Evolutionary conservation across 2,329 filamentous ascomycete species (phyloP), one percentile per base, ranked within the genome.

Genomic region (Leptographium procerum): DNA sequence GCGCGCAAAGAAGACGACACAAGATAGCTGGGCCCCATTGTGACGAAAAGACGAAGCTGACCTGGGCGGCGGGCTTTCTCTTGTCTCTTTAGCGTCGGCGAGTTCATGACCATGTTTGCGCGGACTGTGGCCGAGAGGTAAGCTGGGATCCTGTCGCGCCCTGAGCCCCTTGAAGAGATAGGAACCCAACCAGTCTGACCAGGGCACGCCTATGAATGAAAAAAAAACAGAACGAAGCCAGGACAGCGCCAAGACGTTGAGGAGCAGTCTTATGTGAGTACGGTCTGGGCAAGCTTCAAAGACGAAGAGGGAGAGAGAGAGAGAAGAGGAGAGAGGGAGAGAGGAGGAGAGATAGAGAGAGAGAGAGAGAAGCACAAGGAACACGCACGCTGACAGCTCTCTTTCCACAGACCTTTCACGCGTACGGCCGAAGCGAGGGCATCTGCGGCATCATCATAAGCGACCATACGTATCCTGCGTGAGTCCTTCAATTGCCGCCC

Each of bases 171-270:
- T 24, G 14, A 3, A 11, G 31, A 9, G 14, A 28, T 7, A 5
- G 51, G 31, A 14, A 22, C 19, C 19, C 24, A 24, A 24, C 28
- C 52, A 52, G 47, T n/a, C 34, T 51, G 36, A 52, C 50, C 28
- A 22, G 26, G 4, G n/a, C n/a, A n/a, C n/a, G n/a, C n/a, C n/a
- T n/a, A n/a, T n/a, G n/a, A n/a, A n/a, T n/a, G n/a, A n/a, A n/a
- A n/a, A n/a, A n/a, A 9, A 2, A 31, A 8, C 56, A 58, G 57
- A 19, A 96, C 90, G 61, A 66, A 65, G 59, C 60, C 82, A 86
- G n/a, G 90, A 88, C 85, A 91, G 72, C 80, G 89, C 70, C 88
- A 95, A 72, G 89, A 91, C 69, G 85, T 95, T 58, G 87, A 95
- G 73, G 85, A 94, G 72, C 83, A 91, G 76, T 84, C 24, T n/a